phyloP scores from a whole-genome alignment of 768 basidiomycete genomes.

The Naganishia randhawae region DNA sequence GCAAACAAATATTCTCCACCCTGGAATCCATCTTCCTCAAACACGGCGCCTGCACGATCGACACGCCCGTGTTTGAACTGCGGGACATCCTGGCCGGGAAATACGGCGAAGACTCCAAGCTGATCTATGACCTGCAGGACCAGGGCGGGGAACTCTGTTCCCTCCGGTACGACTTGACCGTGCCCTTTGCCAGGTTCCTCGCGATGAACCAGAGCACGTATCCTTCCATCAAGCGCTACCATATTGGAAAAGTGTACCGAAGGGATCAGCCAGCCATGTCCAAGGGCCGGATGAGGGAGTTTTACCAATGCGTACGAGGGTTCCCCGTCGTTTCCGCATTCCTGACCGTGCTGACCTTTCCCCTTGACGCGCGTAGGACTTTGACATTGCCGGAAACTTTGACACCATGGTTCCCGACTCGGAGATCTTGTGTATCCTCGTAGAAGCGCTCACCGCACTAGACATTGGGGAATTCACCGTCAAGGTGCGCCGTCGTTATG shows the following conservation, averaged over 20 bases:
- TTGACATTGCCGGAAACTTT: constrained; percentile 87
- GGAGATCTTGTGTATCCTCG: constrained; percentile 76
- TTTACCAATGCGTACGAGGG: constrained; percentile 80
- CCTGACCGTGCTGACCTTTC: no score
- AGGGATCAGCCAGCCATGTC: constrained; percentile 95
- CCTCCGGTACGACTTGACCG: constrained; percentile 91
- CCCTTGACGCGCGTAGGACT: constrained; percentile 60
- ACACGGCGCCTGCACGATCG: constrained; percentile 85
- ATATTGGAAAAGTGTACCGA: constrained; percentile 97
- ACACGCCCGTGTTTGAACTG: constrained; percentile 97
- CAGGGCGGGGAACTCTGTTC: constrained; percentile 96
- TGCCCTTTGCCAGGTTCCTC: constrained; percentile 85
- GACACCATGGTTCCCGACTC: constrained; percentile 98
- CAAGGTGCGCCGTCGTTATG: constrained; percentile 67
- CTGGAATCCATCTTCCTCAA: constrained; percentile 82
- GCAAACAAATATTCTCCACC: constrained; percentile 80
- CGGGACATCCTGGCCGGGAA: constrained; percentile 94
- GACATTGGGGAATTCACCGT: constrained; percentile 92
- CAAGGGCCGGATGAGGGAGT: constrained; percentile 98
- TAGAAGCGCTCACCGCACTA: constrained; percentile 72
- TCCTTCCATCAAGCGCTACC: constrained; percentile 77
- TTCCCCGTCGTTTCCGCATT: neutral
- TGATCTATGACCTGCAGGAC: constrained; percentile 95
- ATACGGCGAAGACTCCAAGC: constrained; percentile 90
- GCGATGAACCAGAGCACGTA: constrained; percentile 84